phyloP scores from a whole-genome alignment of 805 yeast species.

The Kodamaea laetipori region DNA sequence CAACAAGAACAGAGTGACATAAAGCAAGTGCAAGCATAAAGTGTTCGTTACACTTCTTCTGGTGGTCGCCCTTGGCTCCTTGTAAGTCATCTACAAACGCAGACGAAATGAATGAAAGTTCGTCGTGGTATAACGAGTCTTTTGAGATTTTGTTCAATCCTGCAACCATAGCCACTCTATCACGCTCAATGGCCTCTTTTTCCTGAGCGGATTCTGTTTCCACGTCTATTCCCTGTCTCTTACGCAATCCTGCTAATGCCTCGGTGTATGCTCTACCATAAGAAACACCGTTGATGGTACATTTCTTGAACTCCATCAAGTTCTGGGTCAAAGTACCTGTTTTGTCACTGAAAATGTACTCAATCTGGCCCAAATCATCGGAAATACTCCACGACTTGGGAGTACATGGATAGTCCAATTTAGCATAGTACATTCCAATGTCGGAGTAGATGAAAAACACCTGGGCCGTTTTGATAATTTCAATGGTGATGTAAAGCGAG shows the following conservation, averaged over 20 bases:
- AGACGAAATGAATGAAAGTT: slow-evolving; percentile 68
- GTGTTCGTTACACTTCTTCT: slow-evolving; percentile 63
- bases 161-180: slow-evolving; percentile 50
- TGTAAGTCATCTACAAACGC: slow-evolving; percentile 63
- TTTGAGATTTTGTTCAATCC: slow-evolving; percentile 31
- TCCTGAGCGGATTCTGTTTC: slow-evolving; percentile 48
- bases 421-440: slow-evolving; percentile 65
- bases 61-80: slow-evolving; percentile 53
- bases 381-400: slow-evolving; percentile 85
- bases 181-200: slow-evolving; percentile 42
- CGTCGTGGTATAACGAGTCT: slow-evolving; percentile 55
- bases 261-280: slow-evolving; percentile 81
- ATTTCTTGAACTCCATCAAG: slow-evolving; percentile 79
- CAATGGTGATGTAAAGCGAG: slow-evolving; percentile 76
- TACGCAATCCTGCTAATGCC: slow-evolving; percentile 71
- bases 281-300: slow-evolving; percentile 64
- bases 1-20: slow-evolving; percentile 78
- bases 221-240: slow-evolving; percentile 64
- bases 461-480: slow-evolving; percentile 74
- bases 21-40: slow-evolving; percentile 76
- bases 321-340: slow-evolving; percentile 85
- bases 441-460: slow-evolving; percentile 77
- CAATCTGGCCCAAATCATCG: slow-evolving; percentile 83
- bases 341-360: slow-evolving; percentile 78
- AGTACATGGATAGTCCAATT: slow-evolving; percentile 70